Base-by-base conservation (phyloP, 2,329 filamentous ascomycete species). In the Ascocoryne sarcoides region DNA sequence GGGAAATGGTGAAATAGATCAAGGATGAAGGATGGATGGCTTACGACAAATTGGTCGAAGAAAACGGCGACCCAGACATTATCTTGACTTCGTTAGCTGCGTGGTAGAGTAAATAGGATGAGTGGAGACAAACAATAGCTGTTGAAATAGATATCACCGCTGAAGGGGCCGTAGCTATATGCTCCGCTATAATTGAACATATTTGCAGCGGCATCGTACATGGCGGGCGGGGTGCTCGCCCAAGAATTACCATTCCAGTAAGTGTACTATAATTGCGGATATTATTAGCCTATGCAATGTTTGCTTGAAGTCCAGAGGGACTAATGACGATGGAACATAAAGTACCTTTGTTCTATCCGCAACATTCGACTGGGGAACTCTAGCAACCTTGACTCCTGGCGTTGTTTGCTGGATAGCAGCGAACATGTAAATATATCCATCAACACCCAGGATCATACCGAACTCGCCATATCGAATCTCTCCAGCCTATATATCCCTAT, bases 361-460 rank as follows among this genome's bases (percentile, higher is more conserved):
- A 9, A 36, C 33, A 20, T 23, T 23, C 23, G 17, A 16, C 33
- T 36, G 17, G 10, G 19, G 16, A 17, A 36, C 33, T 15, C 23
- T 7, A 12, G 7, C 7, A 26, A 26, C 23, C 12, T 26, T 26
- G 23, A 26, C 12, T 7, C 23, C 23, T 5, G 30, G 30, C 8
- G 10, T 14, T 16, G 17, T 36, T 26, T 12, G 7, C 7, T 12
- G 7, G 8, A 20, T 20, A 7, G 19, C 19, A 3, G 17, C 33
- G 23, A 36, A 36, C 33, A 36, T 36, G 18, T 36, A 36, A 5
- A 36, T 23, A 36, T 36, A 36, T 5, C 33, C 33, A 36, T 36
- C 33, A 10, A 10, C n/a, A 5, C 33, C 33, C n/a, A 9, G 19
- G 4, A 23, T n/a, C 17, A 36, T 10, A 9, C 17, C 16, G 15